Evolutionary conservation across 1,284 basidiomycete species (phyloP).

Genomic region (Amylostereum areolatum): DNA sequence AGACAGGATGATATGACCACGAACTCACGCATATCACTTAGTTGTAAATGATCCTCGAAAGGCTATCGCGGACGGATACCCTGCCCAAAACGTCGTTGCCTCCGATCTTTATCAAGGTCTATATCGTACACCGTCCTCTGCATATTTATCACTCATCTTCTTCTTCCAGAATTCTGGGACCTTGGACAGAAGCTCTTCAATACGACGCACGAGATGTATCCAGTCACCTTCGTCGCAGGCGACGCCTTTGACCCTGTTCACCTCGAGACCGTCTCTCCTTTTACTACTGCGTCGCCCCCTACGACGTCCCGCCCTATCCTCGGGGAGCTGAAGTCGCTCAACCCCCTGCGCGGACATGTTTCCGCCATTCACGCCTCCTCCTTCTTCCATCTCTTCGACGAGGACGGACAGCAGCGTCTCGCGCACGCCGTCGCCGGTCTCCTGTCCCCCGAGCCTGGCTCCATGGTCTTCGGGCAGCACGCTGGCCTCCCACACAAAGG

Average conservation of each 20-base stretch:
- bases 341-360: conserved; percentile 32
- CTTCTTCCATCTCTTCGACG: conserved; percentile 43
- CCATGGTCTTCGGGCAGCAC: conserved; percentile 27
- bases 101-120: conserved; percentile 19
- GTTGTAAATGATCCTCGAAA: conserved; percentile 10
- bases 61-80: conserved; percentile 11
- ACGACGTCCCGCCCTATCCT: conserved; percentile 23
- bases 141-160: neutral
- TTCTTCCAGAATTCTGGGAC: conserved; percentile 16
- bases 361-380: conserved; percentile 37
- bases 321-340: conserved; percentile 26
- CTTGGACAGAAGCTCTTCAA: conserved; percentile 22
- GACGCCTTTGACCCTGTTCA: conserved; percentile 31
- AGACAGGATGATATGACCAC: too few species aligned
- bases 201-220: conserved; percentile 28
- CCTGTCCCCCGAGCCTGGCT: conserved; percentile 26
- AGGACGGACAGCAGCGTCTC: conserved; percentile 30
- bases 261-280: conserved; percentile 23
- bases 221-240: conserved; percentile 35
- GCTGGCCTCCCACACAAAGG: conserved; percentile 3
- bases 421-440: conserved; percentile 32
- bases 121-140: conserved; percentile 4
- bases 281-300: conserved; percentile 13
- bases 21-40: neutral
- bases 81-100: conserved; percentile 7